phyloP scores from a whole-genome alignment of 768 basidiomycete species.

The Calvatia gigantea region DNA sequence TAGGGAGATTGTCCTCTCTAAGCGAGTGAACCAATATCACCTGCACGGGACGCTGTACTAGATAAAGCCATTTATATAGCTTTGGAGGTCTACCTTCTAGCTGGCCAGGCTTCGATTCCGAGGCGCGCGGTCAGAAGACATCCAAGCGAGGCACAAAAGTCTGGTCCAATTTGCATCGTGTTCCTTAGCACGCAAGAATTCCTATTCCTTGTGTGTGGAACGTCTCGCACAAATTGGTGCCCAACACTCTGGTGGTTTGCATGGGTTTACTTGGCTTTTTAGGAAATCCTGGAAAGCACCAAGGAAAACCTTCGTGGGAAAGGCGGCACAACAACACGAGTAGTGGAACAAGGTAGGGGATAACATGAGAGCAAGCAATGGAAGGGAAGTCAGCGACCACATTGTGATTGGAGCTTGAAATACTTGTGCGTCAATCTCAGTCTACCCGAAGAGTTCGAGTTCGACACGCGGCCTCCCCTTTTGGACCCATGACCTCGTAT shows the following conservation, averaged over 20 bases:
- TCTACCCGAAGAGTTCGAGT: not conserved
- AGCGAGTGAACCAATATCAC: no score
- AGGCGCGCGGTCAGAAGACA: not conserved
- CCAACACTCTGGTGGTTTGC: no score
- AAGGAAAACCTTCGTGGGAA: not conserved
- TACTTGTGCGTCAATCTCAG: not conserved
- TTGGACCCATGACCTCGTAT: no score
- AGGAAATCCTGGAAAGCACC: no score
- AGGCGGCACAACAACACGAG: not conserved
- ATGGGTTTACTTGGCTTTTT: no score
- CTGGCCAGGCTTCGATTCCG: not conserved
- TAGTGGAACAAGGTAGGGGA: not conserved
- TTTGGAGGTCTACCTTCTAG: not conserved
- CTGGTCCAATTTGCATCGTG: no score
- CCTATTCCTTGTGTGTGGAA: no score
- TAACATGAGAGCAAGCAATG: constrained; percentile 8
- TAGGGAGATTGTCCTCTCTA: no score
- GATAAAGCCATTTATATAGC: not conserved
- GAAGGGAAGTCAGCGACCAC: not conserved
- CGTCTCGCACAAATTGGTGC: no score
- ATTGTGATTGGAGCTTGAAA: not conserved
- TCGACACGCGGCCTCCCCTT: constrained; percentile 3
- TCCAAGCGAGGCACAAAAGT: not conserved
- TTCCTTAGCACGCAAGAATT: no score
- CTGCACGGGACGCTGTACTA: no score